A percentile compares a stretch with the other conserved stretches of the same genome.
These are phyloP conservation scores for Persicaria tinctoria DNA, from an alignment of 148 eudicot species.

Conservation along the genomic window DNA sequence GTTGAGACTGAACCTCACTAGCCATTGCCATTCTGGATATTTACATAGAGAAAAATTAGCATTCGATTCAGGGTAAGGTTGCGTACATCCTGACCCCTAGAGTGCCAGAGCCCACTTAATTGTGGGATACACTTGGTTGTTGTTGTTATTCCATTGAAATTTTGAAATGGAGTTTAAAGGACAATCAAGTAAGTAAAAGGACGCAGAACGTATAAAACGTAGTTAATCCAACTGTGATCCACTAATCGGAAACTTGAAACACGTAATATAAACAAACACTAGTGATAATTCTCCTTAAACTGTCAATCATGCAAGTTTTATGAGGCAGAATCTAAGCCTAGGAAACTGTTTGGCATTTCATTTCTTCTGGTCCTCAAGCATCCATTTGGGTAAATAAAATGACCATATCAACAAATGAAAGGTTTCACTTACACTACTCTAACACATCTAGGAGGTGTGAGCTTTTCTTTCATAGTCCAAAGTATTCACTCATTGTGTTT, in stretches of 20 bases:
- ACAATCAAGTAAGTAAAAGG: background rate
- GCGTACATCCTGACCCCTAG: too few relatives aligned
- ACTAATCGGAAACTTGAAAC: background rate
- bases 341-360: background rate
- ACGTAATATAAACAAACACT: background rate
- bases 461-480: background rate
- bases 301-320: slow-evolving; percentile 2
- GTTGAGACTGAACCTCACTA: slow-evolving; percentile 81
- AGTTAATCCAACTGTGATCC: background rate
- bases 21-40: slow-evolving; percentile 80
- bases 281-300: background rate
- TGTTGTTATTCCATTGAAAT: background rate
- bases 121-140: too few relatives aligned
- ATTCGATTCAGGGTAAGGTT: background rate
- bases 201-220: background rate
- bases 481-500: background rate
- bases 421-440: background rate
- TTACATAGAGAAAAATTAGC: background rate
- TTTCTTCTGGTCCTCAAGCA: slow-evolving; percentile 2
- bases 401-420: background rate
- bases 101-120: too few relatives aligned
- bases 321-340: background rate
- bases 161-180: background rate
- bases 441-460: background rate
- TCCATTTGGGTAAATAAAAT: slow-evolving; percentile 6